Conservation (phyloP, 306 rosid species). For the Arachis stenosperma region DNA sequence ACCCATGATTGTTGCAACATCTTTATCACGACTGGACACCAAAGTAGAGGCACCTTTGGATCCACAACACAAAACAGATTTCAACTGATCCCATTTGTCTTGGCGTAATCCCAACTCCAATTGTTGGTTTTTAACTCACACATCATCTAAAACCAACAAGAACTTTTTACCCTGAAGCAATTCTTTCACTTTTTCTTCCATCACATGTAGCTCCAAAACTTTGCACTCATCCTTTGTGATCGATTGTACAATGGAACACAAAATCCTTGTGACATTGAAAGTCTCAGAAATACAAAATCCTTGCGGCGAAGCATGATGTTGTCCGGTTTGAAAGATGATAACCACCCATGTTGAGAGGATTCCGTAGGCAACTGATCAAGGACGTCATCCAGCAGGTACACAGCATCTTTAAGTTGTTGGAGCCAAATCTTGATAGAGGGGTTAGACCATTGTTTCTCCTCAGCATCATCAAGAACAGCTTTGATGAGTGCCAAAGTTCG, state of each 20-base stretch:
- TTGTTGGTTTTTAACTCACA: background rate
- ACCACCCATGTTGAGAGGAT: background rate
- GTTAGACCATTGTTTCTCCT: background rate
- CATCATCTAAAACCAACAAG: constrained; percentile 1
- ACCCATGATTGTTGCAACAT: background rate
- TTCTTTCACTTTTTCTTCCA: background rate
- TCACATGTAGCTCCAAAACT: background rate
- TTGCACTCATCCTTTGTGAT: background rate
- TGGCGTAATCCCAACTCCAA: background rate
- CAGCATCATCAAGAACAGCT: constrained; percentile 4
- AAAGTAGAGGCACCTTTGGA: background rate
- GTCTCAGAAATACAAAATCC: background rate
- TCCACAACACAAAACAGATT: background rate
- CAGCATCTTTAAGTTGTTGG: background rate
- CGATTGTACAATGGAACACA: background rate
- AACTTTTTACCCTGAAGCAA: background rate
- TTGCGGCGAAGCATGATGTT: background rate
- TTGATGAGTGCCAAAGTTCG: background rate
- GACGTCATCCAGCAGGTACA: background rate
- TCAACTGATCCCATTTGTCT: background rate
- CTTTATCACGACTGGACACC: background rate
- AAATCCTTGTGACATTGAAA: background rate
- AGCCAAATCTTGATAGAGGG: background rate
- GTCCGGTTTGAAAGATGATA: background rate
- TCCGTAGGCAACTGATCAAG: constrained; percentile 2